Base-by-base conservation (phyloP, 108 stramenopile genomes). In the Nitzschia sp. region DNA sequence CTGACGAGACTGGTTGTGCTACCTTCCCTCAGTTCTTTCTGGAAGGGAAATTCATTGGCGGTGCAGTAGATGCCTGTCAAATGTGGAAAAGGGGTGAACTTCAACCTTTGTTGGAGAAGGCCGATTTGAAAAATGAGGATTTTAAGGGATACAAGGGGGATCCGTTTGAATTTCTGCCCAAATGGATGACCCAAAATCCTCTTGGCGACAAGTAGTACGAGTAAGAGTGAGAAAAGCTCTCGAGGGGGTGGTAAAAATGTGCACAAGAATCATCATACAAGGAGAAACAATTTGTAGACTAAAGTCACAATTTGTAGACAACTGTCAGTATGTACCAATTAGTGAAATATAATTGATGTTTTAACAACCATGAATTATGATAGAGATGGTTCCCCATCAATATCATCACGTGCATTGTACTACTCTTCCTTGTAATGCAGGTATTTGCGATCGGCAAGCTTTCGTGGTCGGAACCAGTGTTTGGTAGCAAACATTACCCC, bases 391-490 rank as follows among this genome's bases (percentile, higher is more conserved):
- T n/a, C n/a, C n/a, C n/a, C n/a, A n/a, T n/a, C n/a, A n/a, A n/a
- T n/a, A n/a, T n/a, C n/a, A n/a, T n/a, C n/a, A n/a, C n/a, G n/a
- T n/a, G n/a, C n/a, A n/a, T 41, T 41, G 38, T 13, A 11, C 26
- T 75, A 93, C 38, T 90, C 91, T 63, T 87, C 82, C 73, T 96
- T 95, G 83, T 79, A 92, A 30, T 87, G 89, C 66, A 98, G 66
- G 78, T 97, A 99, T n/a, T 74, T 78, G 11, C 75, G 82, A 75
- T 98, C 94, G 13, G 91, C 97, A 44, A 97, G 66, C 57, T 81
- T 87, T 52, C 97, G 81, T 26, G 97, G 97, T 21, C 71, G 53
- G 21, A 94, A 58, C 58, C 66, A 47, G 52, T 96, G 92, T 70
- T 98, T 98, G 22, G 76, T 58, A 25, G 68, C 78, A 81, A 99